These are phyloP conservation scores for Uronychia setigera DNA, from an alignment of 73 alveolate species.

Conservation along the genomic window DNA sequence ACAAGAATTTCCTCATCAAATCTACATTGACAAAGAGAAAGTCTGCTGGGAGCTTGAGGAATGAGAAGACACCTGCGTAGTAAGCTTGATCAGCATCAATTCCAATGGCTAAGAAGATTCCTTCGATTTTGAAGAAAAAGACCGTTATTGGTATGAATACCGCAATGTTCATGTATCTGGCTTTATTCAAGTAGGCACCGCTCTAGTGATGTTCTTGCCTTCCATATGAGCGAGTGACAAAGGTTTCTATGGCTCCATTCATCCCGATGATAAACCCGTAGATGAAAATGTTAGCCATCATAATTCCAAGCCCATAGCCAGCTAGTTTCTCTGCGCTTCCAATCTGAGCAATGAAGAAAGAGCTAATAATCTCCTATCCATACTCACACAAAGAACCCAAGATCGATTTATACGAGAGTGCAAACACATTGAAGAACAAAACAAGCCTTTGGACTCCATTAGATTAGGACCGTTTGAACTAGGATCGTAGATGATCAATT, in stretches of 20 bases:
- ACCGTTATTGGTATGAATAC: background rate
- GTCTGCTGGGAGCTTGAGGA: conserved; percentile 5
- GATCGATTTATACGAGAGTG: background rate
- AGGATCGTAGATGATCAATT: background rate
- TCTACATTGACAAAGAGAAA: conserved; percentile 3
- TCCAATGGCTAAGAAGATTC: background rate
- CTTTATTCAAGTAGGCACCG: conserved; percentile 13
- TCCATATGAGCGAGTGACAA: conserved; percentile 37
- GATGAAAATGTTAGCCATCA: background rate
- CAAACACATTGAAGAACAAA: background rate
- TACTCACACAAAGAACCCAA: background rate
- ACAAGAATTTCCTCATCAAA: conserved; percentile 6
- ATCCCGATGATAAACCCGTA: conserved; percentile 9
- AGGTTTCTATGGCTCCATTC: conserved; percentile 35
- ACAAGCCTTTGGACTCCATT: background rate
- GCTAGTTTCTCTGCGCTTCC: conserved; percentile 6
- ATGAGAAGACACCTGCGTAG: background rate
- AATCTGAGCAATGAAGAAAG: conserved; percentile 10
- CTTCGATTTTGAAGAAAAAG: background rate
- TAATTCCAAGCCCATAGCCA: conserved; percentile 30
- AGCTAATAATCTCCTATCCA: background rate
- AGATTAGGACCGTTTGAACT: background rate
- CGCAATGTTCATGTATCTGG: background rate
- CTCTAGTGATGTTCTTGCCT: conserved; percentile 4
- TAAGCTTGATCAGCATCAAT: background rate